Evolutionary conservation across 345 rosid species (phyloP).

Genomic region (Cardamine chenopodiifolia): DNA sequence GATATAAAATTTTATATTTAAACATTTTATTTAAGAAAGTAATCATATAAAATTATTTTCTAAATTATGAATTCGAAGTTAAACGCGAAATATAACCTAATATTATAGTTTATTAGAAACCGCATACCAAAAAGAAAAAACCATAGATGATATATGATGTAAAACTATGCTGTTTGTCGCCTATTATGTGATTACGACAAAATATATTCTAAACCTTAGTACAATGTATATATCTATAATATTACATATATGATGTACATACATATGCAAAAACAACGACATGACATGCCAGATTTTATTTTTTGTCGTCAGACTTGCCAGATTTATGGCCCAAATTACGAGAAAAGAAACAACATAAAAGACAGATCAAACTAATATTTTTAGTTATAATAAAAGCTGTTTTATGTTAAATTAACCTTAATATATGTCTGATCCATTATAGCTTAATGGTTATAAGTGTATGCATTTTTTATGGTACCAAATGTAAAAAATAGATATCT

Average conservation of each 20-base stretch:
- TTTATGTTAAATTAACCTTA: not conserved
- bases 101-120: too few species aligned
- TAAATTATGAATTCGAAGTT: too few species aligned
- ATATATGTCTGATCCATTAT: not conserved
- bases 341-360: constrained; percentile 10
- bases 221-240: not conserved
- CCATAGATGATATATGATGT: not conserved
- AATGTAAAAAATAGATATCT: too few species aligned
- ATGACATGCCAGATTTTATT: constrained; percentile 38
- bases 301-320: too few species aligned
- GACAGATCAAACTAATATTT: constrained; percentile 8
- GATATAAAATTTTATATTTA: too few species aligned
- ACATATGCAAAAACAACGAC: constrained; percentile 31
- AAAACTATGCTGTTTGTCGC: not conserved
- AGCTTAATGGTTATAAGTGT: not conserved
- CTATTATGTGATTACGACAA: constrained; percentile 1
- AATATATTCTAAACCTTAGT: constrained; percentile 11
- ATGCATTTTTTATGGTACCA: not conserved
- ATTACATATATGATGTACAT: not conserved
- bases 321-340: constrained; percentile 30
- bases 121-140: too few species aligned
- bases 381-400: not conserved
- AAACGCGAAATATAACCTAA: too few species aligned
- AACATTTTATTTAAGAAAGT: too few species aligned
- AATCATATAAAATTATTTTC: too few species aligned